A percentile compares a stretch with the other conserved stretches of the same genome.
phyloP scores from a whole-genome alignment of 2,329 filamentous ascomycete genomes.

The Colletotrichum sp. region DNA sequence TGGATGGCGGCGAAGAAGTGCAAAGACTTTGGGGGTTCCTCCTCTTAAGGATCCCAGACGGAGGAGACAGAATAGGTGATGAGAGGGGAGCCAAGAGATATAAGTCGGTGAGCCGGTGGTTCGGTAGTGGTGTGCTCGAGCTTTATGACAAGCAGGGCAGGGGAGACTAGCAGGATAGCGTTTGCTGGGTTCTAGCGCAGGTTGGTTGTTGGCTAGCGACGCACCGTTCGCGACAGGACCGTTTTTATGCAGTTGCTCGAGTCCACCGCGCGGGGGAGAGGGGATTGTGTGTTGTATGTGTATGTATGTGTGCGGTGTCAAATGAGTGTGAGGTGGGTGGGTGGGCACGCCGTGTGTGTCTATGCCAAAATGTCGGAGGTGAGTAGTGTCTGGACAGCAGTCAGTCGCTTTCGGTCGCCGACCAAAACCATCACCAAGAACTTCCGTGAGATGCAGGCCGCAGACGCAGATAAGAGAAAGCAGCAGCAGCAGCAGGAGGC shows the following conservation, averaged over 20 bases:
- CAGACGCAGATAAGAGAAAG: not conserved
- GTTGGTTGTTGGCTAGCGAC: constrained; percentile 8
- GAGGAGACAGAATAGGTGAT: not conserved
- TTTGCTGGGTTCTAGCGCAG: constrained; percentile 14
- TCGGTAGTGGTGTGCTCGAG: constrained; percentile 16
- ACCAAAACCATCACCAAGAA: constrained; percentile 15
- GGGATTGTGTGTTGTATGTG: not conserved
- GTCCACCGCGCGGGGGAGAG: not conserved
- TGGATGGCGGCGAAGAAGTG: not conserved
- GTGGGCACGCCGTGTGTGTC: not conserved
- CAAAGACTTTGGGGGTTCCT: not conserved
- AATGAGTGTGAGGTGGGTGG: not conserved
- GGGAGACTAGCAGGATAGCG: not conserved
- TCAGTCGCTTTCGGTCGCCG: constrained; percentile 16
- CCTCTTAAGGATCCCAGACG: not conserved
- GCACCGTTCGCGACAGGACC: constrained; percentile 21
- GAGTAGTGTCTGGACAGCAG: not conserved
- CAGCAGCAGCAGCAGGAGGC: not conserved
- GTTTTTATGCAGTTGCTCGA: constrained; percentile 11
- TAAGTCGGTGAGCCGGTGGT: constrained; percentile 11
- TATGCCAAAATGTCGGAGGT: not conserved
- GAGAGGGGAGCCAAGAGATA: constrained; percentile 16
- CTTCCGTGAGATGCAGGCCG: not conserved
- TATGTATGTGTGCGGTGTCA: not conserved
- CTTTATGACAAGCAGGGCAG: constrained; percentile 20